phyloP scores from a whole-genome alignment of 805 yeast genomes.

The Saccharomycopsis vini region DNA sequence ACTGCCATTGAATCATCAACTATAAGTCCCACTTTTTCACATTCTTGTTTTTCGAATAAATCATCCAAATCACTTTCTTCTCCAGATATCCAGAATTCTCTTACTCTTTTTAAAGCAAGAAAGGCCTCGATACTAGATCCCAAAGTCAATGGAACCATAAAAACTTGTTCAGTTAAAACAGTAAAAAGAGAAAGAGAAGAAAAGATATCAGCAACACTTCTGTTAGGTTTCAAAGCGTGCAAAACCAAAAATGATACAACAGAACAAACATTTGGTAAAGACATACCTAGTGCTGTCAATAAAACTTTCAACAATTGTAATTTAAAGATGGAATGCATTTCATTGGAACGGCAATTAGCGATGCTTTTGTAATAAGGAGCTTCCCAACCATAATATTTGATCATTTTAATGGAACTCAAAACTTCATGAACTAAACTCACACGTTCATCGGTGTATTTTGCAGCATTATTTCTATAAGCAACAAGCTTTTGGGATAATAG shows the following conservation, averaged over 20 bases:
- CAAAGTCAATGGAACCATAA: conserved; percentile 63
- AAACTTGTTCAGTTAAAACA: conserved; percentile 49
- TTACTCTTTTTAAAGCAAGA: conserved; percentile 51
- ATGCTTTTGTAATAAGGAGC: conserved; percentile 53
- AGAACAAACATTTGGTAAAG: conserved; percentile 46
- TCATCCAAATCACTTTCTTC: conserved; percentile 25
- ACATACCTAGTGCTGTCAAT: conserved; percentile 40
- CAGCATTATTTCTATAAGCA: conserved; percentile 43
- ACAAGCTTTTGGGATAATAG: conserved; percentile 26
- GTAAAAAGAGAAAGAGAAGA: conserved; percentile 64
- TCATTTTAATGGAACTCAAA: conserved; percentile 52
- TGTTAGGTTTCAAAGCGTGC: conserved; percentile 30
- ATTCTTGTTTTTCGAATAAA: conserved; percentile 28
- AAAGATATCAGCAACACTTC: conserved; percentile 54
- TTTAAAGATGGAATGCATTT: conserved; percentile 45
- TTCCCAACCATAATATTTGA: conserved; percentile 86
- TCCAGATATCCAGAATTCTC: conserved; percentile 41
- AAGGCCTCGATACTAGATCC: conserved; percentile 61
- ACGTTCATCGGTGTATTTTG: conserved; percentile 53
- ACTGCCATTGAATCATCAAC: conserved; percentile 33
- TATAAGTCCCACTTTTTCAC: too few relatives aligned
- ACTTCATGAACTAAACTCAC: conserved; percentile 54
- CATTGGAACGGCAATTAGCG: conserved; percentile 43
- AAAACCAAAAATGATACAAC: conserved; percentile 41
- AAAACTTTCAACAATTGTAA: conserved; percentile 54